Evolutionary conservation across 1,139 yeast genomes (phyloP), one percentile per base, ranked within the genome.

Genomic region (Saccharomyces hybrid): DNA sequence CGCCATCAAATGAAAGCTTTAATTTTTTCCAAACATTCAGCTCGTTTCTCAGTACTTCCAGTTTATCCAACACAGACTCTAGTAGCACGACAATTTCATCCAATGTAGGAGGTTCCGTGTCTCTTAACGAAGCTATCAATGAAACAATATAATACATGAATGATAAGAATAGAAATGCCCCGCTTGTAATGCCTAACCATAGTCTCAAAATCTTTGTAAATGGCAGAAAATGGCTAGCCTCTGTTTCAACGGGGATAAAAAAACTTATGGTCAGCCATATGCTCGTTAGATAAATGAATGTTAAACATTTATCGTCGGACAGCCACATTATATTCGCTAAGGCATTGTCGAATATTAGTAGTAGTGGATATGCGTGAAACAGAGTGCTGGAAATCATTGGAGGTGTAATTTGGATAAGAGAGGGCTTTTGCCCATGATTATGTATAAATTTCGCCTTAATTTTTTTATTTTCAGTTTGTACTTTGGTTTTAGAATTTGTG

Each of bases 101-200:
- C 47, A 66, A 48, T 7, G 70, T 68, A 16, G 72, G 72, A 3
- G 70, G 63, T 48, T 68, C 72, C n/a, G 57, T 54, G 7, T 52
- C 53, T 23, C 53, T 51, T 31, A 66, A 48, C 41, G 64, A 66
- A n/a, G 52, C 48, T 28, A 58, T 53, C 1, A 65, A 56, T 3
- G 68, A 56, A 16, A 55, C 47, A 8, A 65, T 51, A 50, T 65
- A 65, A 50, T 63, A 67, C 13, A 59, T 42, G 4, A 55, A 46
- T 2, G 68, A 59, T 13, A 57, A 51, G 5, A 55, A n/a, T 5
- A 63, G 51, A 34, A 62, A 53, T 6, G 53, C 28, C 6, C 52
- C 50, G 49, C 66, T 54, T 44, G 59, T 47, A 5, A 63, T 25
- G 5, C 67, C 68, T n/a, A 64, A 13, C 65, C 64, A 62, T 5